Evolutionary conservation across 2,329 filamentous ascomycete species (phyloP).

Genomic region (Arthrobotrys musiformis): DNA sequence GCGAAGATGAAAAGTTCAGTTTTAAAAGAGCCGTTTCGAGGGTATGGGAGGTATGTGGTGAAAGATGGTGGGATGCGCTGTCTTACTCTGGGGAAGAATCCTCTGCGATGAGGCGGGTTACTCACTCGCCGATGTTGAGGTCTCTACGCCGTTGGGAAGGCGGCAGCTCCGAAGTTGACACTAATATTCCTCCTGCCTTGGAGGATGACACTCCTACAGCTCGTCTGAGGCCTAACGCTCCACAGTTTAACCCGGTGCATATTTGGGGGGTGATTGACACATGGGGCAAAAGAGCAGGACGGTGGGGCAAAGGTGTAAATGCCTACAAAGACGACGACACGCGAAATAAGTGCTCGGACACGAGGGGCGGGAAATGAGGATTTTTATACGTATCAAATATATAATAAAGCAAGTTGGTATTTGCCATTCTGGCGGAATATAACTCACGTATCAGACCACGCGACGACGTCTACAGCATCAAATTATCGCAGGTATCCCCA

Average conservation of each 20-base stretch:
- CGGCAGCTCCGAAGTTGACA: not conserved
- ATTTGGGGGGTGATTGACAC: slow-evolving; percentile 49
- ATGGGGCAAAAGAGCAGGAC: slow-evolving; percentile 50
- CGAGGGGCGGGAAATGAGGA: slow-evolving; percentile 45
- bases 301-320: slow-evolving; percentile 54
- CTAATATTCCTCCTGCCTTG: not conserved
- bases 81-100: not conserved
- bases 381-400: slow-evolving; percentile 16
- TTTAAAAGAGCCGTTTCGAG: slow-evolving; percentile 80
- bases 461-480: slow-evolving; percentile 39
- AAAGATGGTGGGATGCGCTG: slow-evolving; percentile 70
- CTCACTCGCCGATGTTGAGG: slow-evolving; percentile 39
- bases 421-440: slow-evolving; percentile 5
- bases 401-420: not conserved
- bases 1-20: slow-evolving; percentile 83
- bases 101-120: not conserved
- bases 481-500: slow-evolving; percentile 21
- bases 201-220: not conserved
- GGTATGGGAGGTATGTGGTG: slow-evolving; percentile 84
- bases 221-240: slow-evolving; percentile 29
- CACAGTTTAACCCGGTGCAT: slow-evolving; percentile 38
- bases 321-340: slow-evolving; percentile 52
- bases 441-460: slow-evolving; percentile 13
- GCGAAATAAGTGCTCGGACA: slow-evolving; percentile 44
- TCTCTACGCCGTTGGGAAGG: slow-evolving; percentile 45